Evolutionary conservation across 306 rosid genomes (phyloP).

Genomic region (Rosa rugosa): DNA sequence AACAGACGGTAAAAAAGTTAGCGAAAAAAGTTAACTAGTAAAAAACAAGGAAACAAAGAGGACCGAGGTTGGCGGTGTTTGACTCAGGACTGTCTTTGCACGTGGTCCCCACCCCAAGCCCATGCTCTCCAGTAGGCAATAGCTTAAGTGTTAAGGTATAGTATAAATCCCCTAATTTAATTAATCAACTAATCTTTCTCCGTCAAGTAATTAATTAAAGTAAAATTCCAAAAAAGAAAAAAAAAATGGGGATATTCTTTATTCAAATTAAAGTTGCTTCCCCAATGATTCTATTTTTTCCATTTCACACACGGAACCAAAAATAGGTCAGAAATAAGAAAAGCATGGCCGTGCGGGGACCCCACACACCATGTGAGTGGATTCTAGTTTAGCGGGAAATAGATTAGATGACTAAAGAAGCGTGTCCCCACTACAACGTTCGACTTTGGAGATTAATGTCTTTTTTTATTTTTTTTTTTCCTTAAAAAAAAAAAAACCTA

Average conservation of each 20-base stretch:
- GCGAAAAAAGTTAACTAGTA: neutral
- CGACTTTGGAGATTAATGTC: neutral
- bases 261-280: slow-evolving; percentile 9
- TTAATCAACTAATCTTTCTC: neutral
- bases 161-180: neutral
- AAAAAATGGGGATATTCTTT: neutral
- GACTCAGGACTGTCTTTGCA: neutral
- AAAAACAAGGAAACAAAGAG: neutral
- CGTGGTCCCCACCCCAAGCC: slow-evolving; percentile 5
- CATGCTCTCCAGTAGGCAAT: neutral
- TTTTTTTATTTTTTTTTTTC: neutral
- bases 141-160: neutral
- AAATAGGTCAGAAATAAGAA: neutral
- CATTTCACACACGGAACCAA: neutral
- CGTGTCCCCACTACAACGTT: slow-evolving; percentile 40
- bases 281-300: neutral
- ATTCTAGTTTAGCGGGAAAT: slow-evolving; percentile 14
- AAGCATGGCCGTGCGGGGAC: neutral
- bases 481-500: neutral
- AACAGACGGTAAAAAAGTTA: neutral
- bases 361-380: slow-evolving; percentile 23
- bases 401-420: neutral
- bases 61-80: neutral
- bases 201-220: neutral
- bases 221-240: neutral